These are phyloP conservation scores for Sicyos edulis DNA, from an alignment of 306 rosid species.

Conservation along the genomic window DNA sequence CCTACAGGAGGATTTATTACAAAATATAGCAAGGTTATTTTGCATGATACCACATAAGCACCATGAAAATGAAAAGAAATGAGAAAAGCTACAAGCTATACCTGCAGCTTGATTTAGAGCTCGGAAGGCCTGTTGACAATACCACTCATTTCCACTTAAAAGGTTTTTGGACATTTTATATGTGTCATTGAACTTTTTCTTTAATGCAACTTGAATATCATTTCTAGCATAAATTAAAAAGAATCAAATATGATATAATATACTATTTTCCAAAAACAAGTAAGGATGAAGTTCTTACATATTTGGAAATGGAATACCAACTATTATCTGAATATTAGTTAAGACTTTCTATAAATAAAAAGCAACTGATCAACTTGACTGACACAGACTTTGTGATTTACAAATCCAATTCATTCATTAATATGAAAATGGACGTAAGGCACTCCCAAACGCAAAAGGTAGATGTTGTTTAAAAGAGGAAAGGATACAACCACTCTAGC, in stretches of 20 bases:
- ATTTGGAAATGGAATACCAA: slow-evolving; percentile 94
- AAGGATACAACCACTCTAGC: slow-evolving; percentile 97
- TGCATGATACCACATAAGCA: not conserved
- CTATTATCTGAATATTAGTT: slow-evolving; percentile 69
- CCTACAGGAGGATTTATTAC: slow-evolving; percentile 38
- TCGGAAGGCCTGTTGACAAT: slow-evolving; percentile 94
- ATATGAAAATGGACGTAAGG: not conserved
- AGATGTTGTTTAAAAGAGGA: slow-evolving; percentile 9
- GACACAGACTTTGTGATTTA: not conserved
- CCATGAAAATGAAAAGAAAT: not conserved
- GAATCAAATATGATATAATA: slow-evolving; percentile 25
- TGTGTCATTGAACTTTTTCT: slow-evolving; percentile 79
- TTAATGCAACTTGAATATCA: slow-evolving; percentile 70
- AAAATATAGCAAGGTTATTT: slow-evolving; percentile 10
- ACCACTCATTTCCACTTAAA: slow-evolving; percentile 81
- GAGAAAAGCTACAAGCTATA: slow-evolving; percentile 19
- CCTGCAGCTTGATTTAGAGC: slow-evolving; percentile 99
- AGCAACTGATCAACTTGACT: slow-evolving; percentile 19
- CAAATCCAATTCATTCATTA: not conserved
- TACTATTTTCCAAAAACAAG: slow-evolving; percentile 16
- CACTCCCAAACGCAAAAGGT: slow-evolving; percentile 14
- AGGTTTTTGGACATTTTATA: slow-evolving; percentile 61
- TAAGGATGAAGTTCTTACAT: slow-evolving; percentile 50
- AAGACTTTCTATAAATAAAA: slow-evolving; percentile 31
- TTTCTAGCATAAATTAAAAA: slow-evolving; percentile 43